A percentile compares a stretch with the other conserved stretches of the same genome.
phyloP scores from a whole-genome alignment of 179 eudicot species.

The Spergularia azorica region DNA sequence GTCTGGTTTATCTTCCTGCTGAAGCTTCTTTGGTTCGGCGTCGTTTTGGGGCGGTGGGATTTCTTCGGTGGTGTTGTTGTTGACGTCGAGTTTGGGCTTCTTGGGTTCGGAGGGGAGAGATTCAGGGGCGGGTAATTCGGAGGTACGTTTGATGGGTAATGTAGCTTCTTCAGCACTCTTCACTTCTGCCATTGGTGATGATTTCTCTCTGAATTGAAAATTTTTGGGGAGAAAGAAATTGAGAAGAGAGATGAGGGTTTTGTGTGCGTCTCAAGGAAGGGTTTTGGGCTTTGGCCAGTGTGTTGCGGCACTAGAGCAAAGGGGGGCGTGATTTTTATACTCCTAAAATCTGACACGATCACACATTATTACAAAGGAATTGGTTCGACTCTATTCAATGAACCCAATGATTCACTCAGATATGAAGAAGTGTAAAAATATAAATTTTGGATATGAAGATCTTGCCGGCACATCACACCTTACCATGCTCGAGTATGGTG shows the following conservation, averaged over 20 bases:
- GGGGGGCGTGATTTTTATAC: no score
- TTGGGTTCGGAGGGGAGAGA: conserved; percentile 18
- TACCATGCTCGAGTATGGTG: no score
- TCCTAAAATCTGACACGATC: no score
- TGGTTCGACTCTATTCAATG: no score
- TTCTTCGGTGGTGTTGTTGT: conserved; percentile 11
- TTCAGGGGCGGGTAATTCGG: conserved; percentile 25
- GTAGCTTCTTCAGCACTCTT: conserved; percentile 35
- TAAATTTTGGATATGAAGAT: no score
- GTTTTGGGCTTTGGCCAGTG: not conserved
- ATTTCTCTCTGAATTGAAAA: not conserved
- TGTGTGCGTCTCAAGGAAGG: not conserved
- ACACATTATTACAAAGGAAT: no score
- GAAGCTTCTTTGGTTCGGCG: conserved; percentile 7
- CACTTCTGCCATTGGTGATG: conserved; percentile 39
- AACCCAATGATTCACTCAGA: no score
- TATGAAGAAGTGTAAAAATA: no score
- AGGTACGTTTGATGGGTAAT: conserved; percentile 43
- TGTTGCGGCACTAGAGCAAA: no score
- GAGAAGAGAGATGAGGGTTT: no score
- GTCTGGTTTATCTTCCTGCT: not conserved
- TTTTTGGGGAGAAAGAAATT: not conserved
- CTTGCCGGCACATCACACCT: no score
- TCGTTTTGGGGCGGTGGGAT: conserved; percentile 16
- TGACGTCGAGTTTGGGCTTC: conserved; percentile 34